A percentile compares a stretch with the other conserved stretches of the same genome.
These are phyloP conservation scores for Dactylellina parvicollis DNA, from an alignment of 2,329 filamentous ascomycete genomes.

Conservation along the genomic window DNA sequence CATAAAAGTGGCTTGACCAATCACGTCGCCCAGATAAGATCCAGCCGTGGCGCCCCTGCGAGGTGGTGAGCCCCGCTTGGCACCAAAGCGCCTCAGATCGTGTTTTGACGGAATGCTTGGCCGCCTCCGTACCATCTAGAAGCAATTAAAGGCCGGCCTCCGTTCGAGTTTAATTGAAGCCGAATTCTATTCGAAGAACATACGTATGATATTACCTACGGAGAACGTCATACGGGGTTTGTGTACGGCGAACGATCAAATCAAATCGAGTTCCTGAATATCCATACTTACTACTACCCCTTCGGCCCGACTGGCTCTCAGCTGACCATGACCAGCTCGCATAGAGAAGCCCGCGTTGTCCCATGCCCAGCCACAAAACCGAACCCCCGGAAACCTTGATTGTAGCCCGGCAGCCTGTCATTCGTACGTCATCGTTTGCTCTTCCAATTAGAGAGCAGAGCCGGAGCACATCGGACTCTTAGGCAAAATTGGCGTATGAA, in stretches of 20 bases:
- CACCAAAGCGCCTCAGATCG: conserved; percentile 42
- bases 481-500: conserved; percentile 30
- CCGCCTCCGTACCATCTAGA: conserved; percentile 1
- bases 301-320: too few relatives aligned
- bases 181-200: not conserved
- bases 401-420: conserved; percentile 25
- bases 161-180: not conserved
- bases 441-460: conserved; percentile 11
- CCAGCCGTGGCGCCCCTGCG: conserved; percentile 44
- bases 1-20: conserved; percentile 51
- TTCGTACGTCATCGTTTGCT: conserved; percentile 43
- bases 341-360: conserved; percentile 39
- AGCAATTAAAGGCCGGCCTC: conserved; percentile 1
- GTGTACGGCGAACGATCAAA: conserved; percentile 6
- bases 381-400: conserved; percentile 41
- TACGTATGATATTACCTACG: too few relatives aligned
- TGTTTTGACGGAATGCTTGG: conserved; percentile 42
- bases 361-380: conserved; percentile 15
- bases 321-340: conserved; percentile 45
- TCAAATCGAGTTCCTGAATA: conserved; percentile 24
- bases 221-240: conserved; percentile 14
- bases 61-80: conserved; percentile 45
- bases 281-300: too few relatives aligned
- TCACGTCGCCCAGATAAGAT: conserved; percentile 44
- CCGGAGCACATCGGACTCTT: conserved; percentile 9